Conservation (phyloP, 78 protist genomes). For the Anaeramoeba flamelloides region DNA sequence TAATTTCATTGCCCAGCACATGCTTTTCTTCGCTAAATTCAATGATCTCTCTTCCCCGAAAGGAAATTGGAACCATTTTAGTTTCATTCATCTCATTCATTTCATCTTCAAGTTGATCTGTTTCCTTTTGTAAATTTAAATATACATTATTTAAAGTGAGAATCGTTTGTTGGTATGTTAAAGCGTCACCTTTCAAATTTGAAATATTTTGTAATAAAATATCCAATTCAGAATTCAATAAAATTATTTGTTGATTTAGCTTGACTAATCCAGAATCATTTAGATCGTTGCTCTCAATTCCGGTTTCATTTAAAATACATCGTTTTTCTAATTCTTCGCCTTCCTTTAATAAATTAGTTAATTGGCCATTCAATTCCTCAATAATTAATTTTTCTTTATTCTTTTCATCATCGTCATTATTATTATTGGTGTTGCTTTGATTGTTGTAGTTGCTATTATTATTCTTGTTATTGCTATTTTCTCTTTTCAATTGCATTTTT, state of each 20-base stretch:
- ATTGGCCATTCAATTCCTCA: too few relatives aligned
- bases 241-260: neutral
- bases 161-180: neutral
- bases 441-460: too few relatives aligned
- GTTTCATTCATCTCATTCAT: neutral
- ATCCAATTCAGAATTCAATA: neutral
- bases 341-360: too few relatives aligned
- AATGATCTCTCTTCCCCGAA: neutral
- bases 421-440: too few relatives aligned
- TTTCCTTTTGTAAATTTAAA: neutral
- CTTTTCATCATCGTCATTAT: too few relatives aligned
- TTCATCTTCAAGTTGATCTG: neutral
- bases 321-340: neutral
- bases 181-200: neutral
- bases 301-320: too few relatives aligned
- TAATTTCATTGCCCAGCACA: neutral
- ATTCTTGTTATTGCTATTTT: too few relatives aligned
- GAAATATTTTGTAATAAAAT: neutral
- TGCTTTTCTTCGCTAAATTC: neutral
- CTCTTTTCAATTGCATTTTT: neutral
- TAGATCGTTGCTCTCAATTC: too few relatives aligned
- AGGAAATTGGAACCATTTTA: neutral
- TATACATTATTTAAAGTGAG: neutral
- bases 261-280: neutral
- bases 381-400: too few relatives aligned